These are phyloP conservation scores for Microascus cirrosus DNA, from an alignment of 2,329 filamentous ascomycete species.

Conservation along the genomic window DNA sequence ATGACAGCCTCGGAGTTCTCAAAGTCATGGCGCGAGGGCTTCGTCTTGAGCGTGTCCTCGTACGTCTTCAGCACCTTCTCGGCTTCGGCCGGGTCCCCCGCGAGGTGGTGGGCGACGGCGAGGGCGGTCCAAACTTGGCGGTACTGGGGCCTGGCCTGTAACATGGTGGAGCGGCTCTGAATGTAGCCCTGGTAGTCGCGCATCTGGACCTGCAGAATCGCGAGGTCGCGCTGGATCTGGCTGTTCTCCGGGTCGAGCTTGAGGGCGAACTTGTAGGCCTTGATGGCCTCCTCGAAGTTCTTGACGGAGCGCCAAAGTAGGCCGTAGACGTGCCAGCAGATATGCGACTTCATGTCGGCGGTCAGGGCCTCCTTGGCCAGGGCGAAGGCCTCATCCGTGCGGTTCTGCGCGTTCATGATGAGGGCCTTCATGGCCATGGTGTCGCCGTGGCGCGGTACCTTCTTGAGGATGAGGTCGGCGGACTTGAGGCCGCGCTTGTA, in stretches of 20 bases:
- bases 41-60: conserved; percentile 82
- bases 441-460: conserved; percentile 91
- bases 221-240: conserved; percentile 90
- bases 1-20: conserved; percentile 90
- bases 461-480: conserved; percentile 91
- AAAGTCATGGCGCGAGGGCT: conserved; percentile 66
- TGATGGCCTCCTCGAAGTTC: conserved; percentile 98
- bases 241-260: conserved; percentile 86
- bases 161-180: conserved; percentile 77
- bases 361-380: conserved; percentile 86
- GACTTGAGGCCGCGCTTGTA: conserved; percentile 92
- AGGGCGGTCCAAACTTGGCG: conserved; percentile 97
- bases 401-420: conserved; percentile 86
- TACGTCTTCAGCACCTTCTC: conserved; percentile 87
- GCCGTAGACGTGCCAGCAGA: conserved; percentile 99
- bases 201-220: conserved; percentile 90
- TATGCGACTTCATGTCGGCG: conserved; percentile 97
- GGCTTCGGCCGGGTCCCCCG: conserved; percentile 74
- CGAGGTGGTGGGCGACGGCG: conserved; percentile 82
- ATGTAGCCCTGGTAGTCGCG: conserved; percentile 91
- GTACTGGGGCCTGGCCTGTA: conserved; percentile 69
- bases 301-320: conserved; percentile 86
- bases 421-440: conserved; percentile 98
- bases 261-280: conserved; percentile 95
- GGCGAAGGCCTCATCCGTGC: conserved; percentile 86